Evolutionary conservation across 768 basidiomycete genomes (phyloP).

Genomic region (Tricholoma matsutake): DNA sequence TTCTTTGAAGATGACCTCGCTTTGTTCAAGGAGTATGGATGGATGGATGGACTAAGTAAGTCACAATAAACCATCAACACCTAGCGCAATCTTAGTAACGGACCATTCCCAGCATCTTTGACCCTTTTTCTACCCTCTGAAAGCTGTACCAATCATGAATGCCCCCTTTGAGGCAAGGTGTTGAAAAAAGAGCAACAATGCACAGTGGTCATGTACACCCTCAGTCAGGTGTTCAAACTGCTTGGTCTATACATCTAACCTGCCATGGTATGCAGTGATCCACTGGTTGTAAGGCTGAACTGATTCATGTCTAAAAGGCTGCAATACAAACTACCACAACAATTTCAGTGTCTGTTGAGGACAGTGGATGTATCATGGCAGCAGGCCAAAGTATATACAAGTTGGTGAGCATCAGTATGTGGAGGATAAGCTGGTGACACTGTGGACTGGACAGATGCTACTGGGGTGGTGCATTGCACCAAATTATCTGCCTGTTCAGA

Average conservation of each 20-base stretch:
- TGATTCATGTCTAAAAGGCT: constrained; percentile 9
- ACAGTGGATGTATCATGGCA: constrained; percentile 18
- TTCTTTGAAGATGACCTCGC: no score
- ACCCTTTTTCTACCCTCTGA: constrained; percentile 9
- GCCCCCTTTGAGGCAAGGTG: not conserved
- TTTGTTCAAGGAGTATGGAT: no score
- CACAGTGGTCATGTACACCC: constrained; percentile 18
- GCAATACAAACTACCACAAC: constrained; percentile 21
- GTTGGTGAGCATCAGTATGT: constrained; percentile 26
- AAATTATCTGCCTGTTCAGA: no score
- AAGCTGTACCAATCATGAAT: constrained; percentile 6
- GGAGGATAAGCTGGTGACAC: no score
- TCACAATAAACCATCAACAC: no score
- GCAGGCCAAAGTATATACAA: constrained; percentile 18
- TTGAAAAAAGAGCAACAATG: constrained; percentile 18
- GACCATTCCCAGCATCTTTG: constrained; percentile 6
- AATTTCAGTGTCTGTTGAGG: constrained; percentile 18
- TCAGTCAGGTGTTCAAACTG: constrained; percentile 18
- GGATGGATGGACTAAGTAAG: no score
- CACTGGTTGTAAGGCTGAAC: no score
- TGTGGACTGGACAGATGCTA: constrained; percentile 19
- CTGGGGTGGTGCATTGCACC: constrained; percentile 20
- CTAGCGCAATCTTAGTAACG: no score
- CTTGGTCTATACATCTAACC: constrained; percentile 19
- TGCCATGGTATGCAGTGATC: constrained; percentile 23